Conservation (phyloP, 2,329 filamentous ascomycete genomes). For the Aureobasidium mangrovei region DNA sequence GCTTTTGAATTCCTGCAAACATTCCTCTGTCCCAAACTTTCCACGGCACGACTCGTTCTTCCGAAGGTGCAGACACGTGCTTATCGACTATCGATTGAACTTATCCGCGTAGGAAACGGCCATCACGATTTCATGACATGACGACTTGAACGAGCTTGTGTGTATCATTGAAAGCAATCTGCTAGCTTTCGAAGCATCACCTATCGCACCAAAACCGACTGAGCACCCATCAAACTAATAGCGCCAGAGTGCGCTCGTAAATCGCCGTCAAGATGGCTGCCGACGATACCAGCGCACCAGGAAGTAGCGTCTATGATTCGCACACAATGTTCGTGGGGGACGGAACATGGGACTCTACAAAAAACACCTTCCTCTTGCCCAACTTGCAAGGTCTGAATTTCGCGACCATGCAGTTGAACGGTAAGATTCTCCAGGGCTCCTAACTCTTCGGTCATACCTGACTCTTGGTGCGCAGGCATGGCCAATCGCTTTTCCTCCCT, state of each 20-base stretch:
- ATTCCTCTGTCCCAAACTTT: neutral
- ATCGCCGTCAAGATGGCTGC: conserved; percentile 5
- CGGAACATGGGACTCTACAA: conserved; percentile 72
- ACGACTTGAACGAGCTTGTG: neutral
- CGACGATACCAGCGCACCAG: conserved; percentile 52
- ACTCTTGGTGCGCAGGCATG: conserved; percentile 52
- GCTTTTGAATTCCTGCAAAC: neutral
- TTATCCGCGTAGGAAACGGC: neutral
- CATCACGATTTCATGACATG: conserved; percentile 10
- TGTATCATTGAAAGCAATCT: neutral
- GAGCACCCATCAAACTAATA: neutral
- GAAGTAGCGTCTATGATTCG: conserved; percentile 64
- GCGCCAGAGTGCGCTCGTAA: neutral
- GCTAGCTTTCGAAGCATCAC: neutral
- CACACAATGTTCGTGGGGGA: conserved; percentile 70
- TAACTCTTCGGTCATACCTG: neutral
- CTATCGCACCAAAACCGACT: neutral
- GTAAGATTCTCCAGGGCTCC: conserved; percentile 36
- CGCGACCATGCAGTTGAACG: conserved; percentile 78
- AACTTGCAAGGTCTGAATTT: conserved; percentile 70
- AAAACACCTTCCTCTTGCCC: conserved; percentile 69
- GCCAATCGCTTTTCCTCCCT: conserved; percentile 66
- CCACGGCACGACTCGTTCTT: neutral
- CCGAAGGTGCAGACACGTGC: neutral
- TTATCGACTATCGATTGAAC: conserved; percentile 10